Evolutionary conservation across 2,329 filamentous ascomycete species (phyloP).

Genomic region (Acrocalymma vagum): DNA sequence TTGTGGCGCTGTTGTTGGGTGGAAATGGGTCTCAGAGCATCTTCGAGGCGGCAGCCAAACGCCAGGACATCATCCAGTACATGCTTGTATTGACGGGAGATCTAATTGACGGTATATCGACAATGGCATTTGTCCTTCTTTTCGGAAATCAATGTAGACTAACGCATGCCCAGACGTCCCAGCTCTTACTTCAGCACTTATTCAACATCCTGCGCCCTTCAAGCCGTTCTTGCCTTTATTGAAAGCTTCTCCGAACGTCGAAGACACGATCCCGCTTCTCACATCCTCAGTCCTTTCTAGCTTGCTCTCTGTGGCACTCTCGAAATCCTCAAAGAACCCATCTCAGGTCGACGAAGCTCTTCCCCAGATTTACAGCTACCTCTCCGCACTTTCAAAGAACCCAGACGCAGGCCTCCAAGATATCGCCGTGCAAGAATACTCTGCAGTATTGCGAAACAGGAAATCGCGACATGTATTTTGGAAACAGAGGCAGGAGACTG

Average conservation of each 20-base stretch:
- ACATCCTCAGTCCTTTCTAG: constrained; percentile 86
- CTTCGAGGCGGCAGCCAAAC: constrained; percentile 80
- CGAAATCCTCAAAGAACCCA: constrained; percentile 66
- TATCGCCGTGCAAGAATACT: constrained; percentile 93
- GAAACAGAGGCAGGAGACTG: constrained; percentile 85
- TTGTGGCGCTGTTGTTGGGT: constrained; percentile 82
- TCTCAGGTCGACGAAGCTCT: constrained; percentile 77
- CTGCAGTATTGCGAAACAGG: constrained; percentile 78
- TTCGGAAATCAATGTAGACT: background rate
- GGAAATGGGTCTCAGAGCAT: constrained; percentile 72
- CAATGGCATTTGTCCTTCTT: too few relatives aligned
- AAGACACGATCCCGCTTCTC: constrained; percentile 88
- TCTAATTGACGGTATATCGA: constrained; percentile 76
- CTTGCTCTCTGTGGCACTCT: constrained; percentile 73
- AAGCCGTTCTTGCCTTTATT: constrained; percentile 86
- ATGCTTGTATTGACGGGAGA: constrained; percentile 90
- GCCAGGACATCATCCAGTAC: constrained; percentile 92
- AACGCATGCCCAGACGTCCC: constrained; percentile 72
- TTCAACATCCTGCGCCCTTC: constrained; percentile 74
- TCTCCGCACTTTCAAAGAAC: constrained; percentile 83
- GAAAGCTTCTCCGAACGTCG: constrained; percentile 81
- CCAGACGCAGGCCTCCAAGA: constrained; percentile 92
- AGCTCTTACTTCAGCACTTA: constrained; percentile 76
- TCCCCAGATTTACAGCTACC: constrained; percentile 83
- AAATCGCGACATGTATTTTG: constrained; percentile 85